Evolutionary conservation across 163 green algal genomes (phyloP).

Genomic region (Smithsoniella earleae): DNA sequence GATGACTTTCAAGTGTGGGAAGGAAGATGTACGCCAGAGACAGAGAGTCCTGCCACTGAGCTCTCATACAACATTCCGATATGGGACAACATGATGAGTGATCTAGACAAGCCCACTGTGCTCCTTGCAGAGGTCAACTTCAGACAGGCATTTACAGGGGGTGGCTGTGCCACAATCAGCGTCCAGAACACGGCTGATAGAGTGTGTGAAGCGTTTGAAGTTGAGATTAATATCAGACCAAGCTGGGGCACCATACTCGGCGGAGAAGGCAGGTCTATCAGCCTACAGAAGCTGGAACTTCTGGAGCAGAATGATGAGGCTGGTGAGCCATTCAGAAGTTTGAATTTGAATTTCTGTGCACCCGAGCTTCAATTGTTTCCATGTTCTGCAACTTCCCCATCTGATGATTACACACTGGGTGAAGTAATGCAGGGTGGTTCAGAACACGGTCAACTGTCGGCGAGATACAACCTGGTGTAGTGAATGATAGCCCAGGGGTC

Average conservation of each 20-base stretch:
- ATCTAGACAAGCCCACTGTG: background rate
- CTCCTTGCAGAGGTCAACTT: background rate
- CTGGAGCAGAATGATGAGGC: too few relatives aligned
- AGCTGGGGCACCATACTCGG: background rate
- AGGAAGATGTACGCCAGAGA: constrained; percentile 1
- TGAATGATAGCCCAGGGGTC: background rate
- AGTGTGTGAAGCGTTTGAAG: constrained; percentile 10
- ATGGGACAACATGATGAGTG: background rate
- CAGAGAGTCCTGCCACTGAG: background rate
- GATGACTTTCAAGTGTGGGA: constrained; percentile 30
- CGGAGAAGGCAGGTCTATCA: background rate
- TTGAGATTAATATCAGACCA: constrained; percentile 17
- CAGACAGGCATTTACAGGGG: background rate
- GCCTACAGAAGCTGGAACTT: too few relatives aligned
- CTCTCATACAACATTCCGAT: background rate
- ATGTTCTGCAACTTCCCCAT: too few relatives aligned
- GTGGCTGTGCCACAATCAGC: background rate
- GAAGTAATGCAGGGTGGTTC: constrained; percentile 5
- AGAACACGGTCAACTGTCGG: background rate
- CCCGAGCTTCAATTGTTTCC: too few relatives aligned
- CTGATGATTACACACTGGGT: too few relatives aligned
- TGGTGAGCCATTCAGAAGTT: too few relatives aligned
- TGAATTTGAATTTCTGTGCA: too few relatives aligned
- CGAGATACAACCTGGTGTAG: background rate
- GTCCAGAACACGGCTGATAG: background rate